Percentiles rank a stretch among this genome's conserved stretches.
Conservation (phyloP, 2,329 filamentous ascomycete species). For the Pyrenophora teres region DNA sequence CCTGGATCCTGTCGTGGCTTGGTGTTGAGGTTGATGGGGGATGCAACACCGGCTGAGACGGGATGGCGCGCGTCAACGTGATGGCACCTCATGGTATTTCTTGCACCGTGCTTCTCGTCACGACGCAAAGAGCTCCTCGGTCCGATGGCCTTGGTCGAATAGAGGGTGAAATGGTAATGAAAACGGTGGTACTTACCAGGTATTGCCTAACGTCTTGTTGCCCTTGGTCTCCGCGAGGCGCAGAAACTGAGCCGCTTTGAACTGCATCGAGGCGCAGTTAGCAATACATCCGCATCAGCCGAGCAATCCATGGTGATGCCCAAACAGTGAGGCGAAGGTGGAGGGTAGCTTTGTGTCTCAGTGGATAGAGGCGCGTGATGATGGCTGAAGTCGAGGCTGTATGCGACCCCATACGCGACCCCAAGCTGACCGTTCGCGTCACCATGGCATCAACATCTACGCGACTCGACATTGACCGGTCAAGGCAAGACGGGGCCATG, state of each 20-base stretch:
- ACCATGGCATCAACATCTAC: constrained; percentile 21
- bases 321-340: constrained; percentile 48
- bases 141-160: constrained; percentile 14
- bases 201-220: constrained; percentile 88
- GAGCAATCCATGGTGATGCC: constrained; percentile 41
- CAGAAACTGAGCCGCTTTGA: constrained; percentile 84
- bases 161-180: constrained; percentile 9
- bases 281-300: constrained; percentile 31
- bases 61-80: constrained; percentile 22
- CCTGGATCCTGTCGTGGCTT: constrained; percentile 23
- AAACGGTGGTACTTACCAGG: constrained; percentile 68
- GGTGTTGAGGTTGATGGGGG: constrained; percentile 31
- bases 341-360: constrained; percentile 30
- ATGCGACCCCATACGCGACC: constrained; percentile 17
- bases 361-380: constrained; percentile 33
- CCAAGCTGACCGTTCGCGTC: constrained; percentile 34
- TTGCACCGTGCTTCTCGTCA: constrained; percentile 11
- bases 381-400: constrained; percentile 23
- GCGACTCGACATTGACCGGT: constrained; percentile 31
- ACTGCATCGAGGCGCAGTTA: constrained; percentile 60
- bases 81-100: constrained; percentile 12
- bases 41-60: constrained; percentile 17
- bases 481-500: constrained; percentile 16
- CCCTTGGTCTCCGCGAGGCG: constrained; percentile 87
- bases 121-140: constrained; percentile 18